Conservation (phyloP, 1,284 basidiomycete genomes). For the Rhodotorula sp. region DNA sequence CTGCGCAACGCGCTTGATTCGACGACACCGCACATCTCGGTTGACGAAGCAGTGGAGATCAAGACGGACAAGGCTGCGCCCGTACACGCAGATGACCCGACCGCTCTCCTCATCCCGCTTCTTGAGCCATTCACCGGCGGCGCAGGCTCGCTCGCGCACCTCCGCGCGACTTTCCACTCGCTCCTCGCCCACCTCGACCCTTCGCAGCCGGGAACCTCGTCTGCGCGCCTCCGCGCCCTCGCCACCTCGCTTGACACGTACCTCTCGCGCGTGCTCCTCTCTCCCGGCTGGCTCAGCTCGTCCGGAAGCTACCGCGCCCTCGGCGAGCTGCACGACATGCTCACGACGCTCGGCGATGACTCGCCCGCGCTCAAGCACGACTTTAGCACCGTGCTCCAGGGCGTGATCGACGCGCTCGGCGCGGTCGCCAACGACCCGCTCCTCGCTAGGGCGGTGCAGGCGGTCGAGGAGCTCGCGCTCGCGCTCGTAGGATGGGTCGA, state of each 20-base stretch:
- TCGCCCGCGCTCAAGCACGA: neutral
- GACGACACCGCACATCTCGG: neutral
- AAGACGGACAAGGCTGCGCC: neutral
- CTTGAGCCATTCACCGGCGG: conserved; percentile 33
- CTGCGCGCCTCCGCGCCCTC: neutral
- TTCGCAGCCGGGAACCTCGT: neutral
- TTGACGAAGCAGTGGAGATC: neutral
- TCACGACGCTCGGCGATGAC: neutral
- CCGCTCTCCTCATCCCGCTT: conserved; percentile 10
- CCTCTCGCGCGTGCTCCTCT: conserved; percentile 1
- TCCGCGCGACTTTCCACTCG: neutral
- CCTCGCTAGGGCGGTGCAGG: neutral
- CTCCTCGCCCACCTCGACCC: conserved; percentile 11
- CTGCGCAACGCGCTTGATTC: neutral
- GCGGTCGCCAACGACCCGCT: conserved; percentile 12
- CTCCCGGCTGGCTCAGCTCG: conserved; percentile 1
- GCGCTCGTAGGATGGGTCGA: conserved; percentile 13
- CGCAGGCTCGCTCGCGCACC: conserved; percentile 8
- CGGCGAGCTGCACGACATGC: neutral
- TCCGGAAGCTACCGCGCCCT: neutral
- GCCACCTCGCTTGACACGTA: neutral
- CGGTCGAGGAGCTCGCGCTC: neutral
- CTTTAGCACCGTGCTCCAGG: neutral
- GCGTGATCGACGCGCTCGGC: neutral
- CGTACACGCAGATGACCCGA: neutral